Base-by-base conservation (phyloP, 140 eudicot species). In the Erigeron philadelphicus region DNA sequence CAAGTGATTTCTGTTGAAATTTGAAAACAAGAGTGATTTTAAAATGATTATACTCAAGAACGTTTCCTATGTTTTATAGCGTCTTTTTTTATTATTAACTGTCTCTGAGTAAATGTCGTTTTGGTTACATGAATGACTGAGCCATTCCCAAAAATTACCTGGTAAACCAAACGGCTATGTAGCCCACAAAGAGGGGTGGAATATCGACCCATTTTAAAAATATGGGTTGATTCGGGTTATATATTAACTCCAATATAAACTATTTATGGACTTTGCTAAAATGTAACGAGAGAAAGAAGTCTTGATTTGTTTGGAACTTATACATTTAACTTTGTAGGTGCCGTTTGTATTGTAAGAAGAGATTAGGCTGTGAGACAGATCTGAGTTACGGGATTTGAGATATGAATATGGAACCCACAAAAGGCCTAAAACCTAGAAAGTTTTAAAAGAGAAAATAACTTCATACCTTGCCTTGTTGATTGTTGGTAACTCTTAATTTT, bases 391-490 rank as follows among this genome's bases (percentile, higher is more conserved):
- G 17, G 43, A 31, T 25, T 15, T 18, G 11, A 58, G 15, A 57
- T 11, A 21, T 25, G 13, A 19, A 10, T 12, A 57, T 23, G 63
- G 62, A 35, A 56, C 62, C 62, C 35, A 18, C 38, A 57, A 18
- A 21, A 40, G 9, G 5, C 42, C 7, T 19, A 57, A 57, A 57
- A 57, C 13, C 47, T 13, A 31, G 48, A 12, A 67, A 25, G 43
- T 46, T 13, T 11, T 7, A 23, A 12, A 66, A 19, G 11, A 7
- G 71, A 25, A 13, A 19, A 21, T 21, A 2, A 15, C 7, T 57
- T 57, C 1, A 56, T 16, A 93, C 98, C 98, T 87, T 93, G 75
- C 98, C 98, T 49, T 93, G 90, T 81, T 88, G 96, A 80, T 90
- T 93, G 81, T 93, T 93, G 67, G 95, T 81, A 61, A 93, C 82